A percentile compares a stretch with the other conserved stretches of the same genome.
phyloP scores from a whole-genome alignment of 495 filamentous ascomycete genomes.

The Neurospora intermedia region DNA sequence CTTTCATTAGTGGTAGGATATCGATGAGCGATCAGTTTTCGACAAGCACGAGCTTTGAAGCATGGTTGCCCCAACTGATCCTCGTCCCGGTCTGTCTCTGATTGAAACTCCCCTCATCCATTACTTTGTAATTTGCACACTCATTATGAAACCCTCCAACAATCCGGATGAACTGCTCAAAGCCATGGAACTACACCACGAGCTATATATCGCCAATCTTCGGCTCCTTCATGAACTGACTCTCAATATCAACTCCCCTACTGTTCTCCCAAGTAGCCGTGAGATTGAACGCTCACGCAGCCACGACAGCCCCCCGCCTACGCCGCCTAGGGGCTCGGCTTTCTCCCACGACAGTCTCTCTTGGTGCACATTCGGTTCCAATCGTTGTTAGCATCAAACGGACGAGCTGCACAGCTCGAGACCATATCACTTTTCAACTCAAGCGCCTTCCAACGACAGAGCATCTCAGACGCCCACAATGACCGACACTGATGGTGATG shows the following conservation, averaged over 20 bases:
- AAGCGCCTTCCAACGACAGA: neutral
- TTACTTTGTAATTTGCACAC: neutral
- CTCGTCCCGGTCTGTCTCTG: neutral
- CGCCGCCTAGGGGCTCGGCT: constrained; percentile 8
- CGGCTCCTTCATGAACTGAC: constrained; percentile 21
- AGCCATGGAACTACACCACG: constrained; percentile 24
- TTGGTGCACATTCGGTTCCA: neutral
- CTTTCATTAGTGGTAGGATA: neutral
- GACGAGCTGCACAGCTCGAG: constrained; percentile 18
- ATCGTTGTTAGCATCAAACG: constrained; percentile 9
- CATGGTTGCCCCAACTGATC: neutral
- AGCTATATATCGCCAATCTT: constrained; percentile 26
- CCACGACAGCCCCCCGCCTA: constrained; percentile 4
- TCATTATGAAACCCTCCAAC: neutral
- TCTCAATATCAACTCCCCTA: neutral
- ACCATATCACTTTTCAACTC: neutral
- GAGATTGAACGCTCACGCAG: constrained; percentile 5
- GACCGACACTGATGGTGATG: neutral
- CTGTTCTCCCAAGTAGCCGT: neutral
- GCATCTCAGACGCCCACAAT: neutral
- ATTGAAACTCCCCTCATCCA: neutral
- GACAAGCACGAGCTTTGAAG: neutral
- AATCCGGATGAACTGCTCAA: constrained; percentile 23
- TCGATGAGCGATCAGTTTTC: neutral
- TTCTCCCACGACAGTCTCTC: constrained; percentile 4